Evolutionary conservation across 2,329 filamentous ascomycete species (phyloP).

Genomic region (Penicillium sp.): DNA sequence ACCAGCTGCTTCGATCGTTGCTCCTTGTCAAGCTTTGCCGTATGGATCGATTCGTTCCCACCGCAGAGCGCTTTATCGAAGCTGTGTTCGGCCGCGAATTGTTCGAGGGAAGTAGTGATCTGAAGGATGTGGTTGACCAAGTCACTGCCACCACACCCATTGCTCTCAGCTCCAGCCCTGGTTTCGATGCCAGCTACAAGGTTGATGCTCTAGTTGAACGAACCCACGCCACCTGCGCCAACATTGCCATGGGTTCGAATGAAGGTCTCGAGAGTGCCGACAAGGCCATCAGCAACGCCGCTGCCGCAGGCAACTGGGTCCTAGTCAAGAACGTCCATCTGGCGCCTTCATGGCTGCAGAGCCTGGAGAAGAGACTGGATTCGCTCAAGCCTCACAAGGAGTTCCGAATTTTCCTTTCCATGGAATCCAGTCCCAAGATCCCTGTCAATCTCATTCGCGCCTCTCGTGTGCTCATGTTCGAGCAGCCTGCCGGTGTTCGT

Average conservation of each 20-base stretch:
- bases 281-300: constrained; percentile 90
- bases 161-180: constrained; percentile 88
- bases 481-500: constrained; percentile 92
- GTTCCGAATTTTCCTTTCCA: constrained; percentile 94
- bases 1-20: constrained; percentile 79
- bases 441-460: constrained; percentile 93
- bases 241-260: constrained; percentile 98
- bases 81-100: constrained; percentile 81
- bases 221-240: constrained; percentile 78
- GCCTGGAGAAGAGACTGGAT: constrained; percentile 93
- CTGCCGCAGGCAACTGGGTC: constrained; percentile 91
- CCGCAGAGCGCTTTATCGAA: constrained; percentile 85
- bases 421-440: constrained; percentile 96
- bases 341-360: constrained; percentile 93
- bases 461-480: constrained; percentile 93
- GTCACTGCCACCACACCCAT: constrained; percentile 83
- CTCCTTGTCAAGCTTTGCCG: constrained; percentile 92
- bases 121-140: constrained; percentile 80
- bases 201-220: constrained; percentile 92
- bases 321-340: constrained; percentile 98
- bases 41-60: constrained; percentile 90
- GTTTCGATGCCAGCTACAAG: constrained; percentile 99
- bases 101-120: constrained; percentile 80
- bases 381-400: constrained; percentile 89
- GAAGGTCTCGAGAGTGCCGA: constrained; percentile 90